Percentiles rank a stretch among this genome's conserved stretches.
phyloP scores from a whole-genome alignment of 148 eudicot species.

The Agrostemma githago region DNA sequence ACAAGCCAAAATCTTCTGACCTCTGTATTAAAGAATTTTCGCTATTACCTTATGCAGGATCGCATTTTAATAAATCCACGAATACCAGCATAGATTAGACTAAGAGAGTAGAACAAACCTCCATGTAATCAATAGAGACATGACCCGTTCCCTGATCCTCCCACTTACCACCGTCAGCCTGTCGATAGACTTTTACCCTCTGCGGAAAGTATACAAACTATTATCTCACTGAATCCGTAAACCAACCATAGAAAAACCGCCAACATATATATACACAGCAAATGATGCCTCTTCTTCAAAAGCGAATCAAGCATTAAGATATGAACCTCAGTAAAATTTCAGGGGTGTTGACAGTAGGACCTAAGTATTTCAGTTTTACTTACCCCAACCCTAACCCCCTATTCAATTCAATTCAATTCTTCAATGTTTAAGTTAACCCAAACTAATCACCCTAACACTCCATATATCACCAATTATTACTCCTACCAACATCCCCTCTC shows the following conservation, averaged over 20 bases:
- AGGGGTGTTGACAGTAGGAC: not conserved
- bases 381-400: too few species aligned
- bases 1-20: conserved; percentile 73
- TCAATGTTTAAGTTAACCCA: too few species aligned
- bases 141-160: conserved; percentile 99
- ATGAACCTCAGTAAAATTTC: not conserved
- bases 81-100: not conserved
- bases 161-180: conserved; percentile 91
- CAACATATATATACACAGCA: not conserved
- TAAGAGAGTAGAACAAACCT: conserved; percentile 43
- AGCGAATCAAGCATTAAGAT: too few species aligned
- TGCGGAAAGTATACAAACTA: conserved; percentile 25
- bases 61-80: not conserved
- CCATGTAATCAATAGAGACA: conserved; percentile 83
- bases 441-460: not conserved
- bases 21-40: conserved; percentile 43
- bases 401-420: too few species aligned
- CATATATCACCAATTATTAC: not conserved
- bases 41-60: conserved; percentile 8
- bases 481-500: too few species aligned
- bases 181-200: conserved; percentile 90
- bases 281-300: not conserved
- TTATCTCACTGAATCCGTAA: not conserved
- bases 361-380: too few species aligned
- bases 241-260: not conserved